phyloP scores from a whole-genome alignment of 2,329 filamentous ascomycete species.

The Knoxdaviesia proteae region DNA sequence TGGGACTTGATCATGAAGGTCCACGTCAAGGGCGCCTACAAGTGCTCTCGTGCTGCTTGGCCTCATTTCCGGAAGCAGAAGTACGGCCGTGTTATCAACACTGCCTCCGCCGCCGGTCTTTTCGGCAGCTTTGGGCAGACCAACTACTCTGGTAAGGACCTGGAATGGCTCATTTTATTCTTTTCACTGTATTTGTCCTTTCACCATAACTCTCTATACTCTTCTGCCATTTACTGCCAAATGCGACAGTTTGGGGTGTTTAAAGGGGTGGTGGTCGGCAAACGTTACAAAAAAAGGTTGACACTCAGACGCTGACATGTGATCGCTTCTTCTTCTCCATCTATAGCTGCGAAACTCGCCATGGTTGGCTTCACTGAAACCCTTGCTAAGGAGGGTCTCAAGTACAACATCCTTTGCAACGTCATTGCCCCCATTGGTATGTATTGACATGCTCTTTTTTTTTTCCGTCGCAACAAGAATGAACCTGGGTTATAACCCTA shows the following conservation, averaged over 20 bases:
- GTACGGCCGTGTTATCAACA: slow-evolving; percentile 93
- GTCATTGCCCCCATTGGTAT: slow-evolving; percentile 69
- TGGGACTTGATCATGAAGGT: slow-evolving; percentile 93
- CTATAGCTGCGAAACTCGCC: slow-evolving; percentile 65
- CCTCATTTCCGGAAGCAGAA: slow-evolving; percentile 97
- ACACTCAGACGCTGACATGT: too few species aligned
- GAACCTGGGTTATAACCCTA: too few species aligned
- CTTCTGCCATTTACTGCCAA: too few species aligned
- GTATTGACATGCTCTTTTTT: slow-evolving; percentile 4
- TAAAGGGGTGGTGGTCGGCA: too few species aligned
- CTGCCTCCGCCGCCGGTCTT: slow-evolving; percentile 81
- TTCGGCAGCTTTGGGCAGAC: slow-evolving; percentile 91
- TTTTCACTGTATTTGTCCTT: too few species aligned
- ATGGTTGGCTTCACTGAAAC: slow-evolving; percentile 97
- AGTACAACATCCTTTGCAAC: slow-evolving; percentile 95
- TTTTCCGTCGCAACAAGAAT: too few species aligned
- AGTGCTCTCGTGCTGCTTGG: slow-evolving; percentile 88
- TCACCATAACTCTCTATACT: too few species aligned
- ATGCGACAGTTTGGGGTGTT: too few species aligned
- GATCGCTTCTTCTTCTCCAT: too few species aligned
- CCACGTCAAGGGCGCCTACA: slow-evolving; percentile 85
- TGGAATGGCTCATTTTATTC: too few species aligned
- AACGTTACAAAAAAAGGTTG: too few species aligned
- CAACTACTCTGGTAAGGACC: slow-evolving; percentile 59
- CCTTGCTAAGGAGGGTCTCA: slow-evolving; percentile 85